Conservation (phyloP, 148 eudicot species). For the Camellia granthamiana region DNA sequence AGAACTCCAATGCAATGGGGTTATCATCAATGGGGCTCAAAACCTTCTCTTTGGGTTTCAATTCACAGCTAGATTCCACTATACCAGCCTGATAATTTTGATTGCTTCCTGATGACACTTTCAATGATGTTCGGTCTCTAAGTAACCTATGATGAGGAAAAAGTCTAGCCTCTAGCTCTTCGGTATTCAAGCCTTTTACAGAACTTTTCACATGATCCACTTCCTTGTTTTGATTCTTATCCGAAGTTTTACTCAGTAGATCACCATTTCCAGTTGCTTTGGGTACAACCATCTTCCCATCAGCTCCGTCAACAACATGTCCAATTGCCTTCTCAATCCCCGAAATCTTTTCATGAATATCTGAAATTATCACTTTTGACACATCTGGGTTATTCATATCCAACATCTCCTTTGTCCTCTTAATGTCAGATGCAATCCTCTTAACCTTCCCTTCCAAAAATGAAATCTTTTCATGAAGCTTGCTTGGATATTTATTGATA, state of each 20-base stretch:
- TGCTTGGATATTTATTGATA: conserved; percentile 55
- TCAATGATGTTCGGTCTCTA: conserved; percentile 38
- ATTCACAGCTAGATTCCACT: conserved; percentile 15
- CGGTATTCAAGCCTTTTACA: conserved; percentile 53
- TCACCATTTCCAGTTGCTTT: conserved; percentile 20
- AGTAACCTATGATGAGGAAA: conserved; percentile 81
- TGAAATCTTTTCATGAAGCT: conserved; percentile 83
- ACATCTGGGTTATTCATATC: conserved; percentile 75
- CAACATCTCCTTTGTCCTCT: conserved; percentile 86
- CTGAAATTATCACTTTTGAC: conserved; percentile 71
- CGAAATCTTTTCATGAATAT: conserved; percentile 77
- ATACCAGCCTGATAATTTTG: conserved; percentile 10
- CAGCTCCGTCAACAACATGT: conserved; percentile 50
- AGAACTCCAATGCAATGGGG: conserved; percentile 46
- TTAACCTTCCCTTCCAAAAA: conserved; percentile 87
- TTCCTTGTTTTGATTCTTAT: conserved; percentile 11
- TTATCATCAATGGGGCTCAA: conserved; percentile 33
- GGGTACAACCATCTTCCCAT: conserved; percentile 16
- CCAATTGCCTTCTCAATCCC: conserved; percentile 93
- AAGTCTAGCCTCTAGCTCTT: conserved; percentile 75
- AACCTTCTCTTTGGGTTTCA: conserved; percentile 27
- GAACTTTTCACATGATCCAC: conserved; percentile 29
- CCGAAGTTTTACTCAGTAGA: conserved; percentile 2
- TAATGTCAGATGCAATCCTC: conserved; percentile 88
- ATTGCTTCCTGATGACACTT: conserved; percentile 19